Base-by-base conservation (phyloP, 1,139 yeast genomes). In the Sugiyamaella grinbergsii region DNA sequence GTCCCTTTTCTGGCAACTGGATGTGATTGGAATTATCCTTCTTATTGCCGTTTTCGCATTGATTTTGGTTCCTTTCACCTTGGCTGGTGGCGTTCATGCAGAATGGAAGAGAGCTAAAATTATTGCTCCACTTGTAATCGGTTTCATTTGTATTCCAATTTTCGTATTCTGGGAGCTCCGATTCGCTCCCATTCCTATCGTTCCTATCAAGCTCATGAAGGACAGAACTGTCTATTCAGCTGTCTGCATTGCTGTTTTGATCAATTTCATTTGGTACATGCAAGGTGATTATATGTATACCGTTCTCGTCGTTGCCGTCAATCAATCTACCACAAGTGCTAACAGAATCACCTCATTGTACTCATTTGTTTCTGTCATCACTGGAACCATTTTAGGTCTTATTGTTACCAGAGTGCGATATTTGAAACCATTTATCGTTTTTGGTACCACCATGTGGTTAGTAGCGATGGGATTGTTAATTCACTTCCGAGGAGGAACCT, bases 191-290 rank as follows among this genome's bases (percentile, higher is more conserved):
- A 68, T 71, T 56, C 90, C 91, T n/a, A 66, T 85, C 43, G 66
- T 79, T 32, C 90, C 91, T 13, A 72, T 73, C 58, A 64, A 71
- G 31, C 71, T 82, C 58, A 65, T 85, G 63, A 79, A 71, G 56
- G 85, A 84, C 64, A 77, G 88, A 60, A 86, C 86, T 57, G 81
- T 84, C 24, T 80, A 85, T 77, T 78, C 87, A 57, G 83, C 88
- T 58, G 54, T 78, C 45, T 60, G 65, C 38, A 74, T 83, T 57
- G 85, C 79, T 23, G 65, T 80, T 52, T 69, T 79, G 53, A 75
- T 81, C 58, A 75, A 81, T 68, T 76, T 81, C 64, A 70, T 81
- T 47, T 83, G 79, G 78, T 78, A 78, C 68, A 79, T 83, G 85
- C 87, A 84, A 47, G 81, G 82, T 55, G 87, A 81, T 60, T 84